phyloP scores from a whole-genome alignment of 441 rosid genomes.

The Aquilaria agallochum region DNA sequence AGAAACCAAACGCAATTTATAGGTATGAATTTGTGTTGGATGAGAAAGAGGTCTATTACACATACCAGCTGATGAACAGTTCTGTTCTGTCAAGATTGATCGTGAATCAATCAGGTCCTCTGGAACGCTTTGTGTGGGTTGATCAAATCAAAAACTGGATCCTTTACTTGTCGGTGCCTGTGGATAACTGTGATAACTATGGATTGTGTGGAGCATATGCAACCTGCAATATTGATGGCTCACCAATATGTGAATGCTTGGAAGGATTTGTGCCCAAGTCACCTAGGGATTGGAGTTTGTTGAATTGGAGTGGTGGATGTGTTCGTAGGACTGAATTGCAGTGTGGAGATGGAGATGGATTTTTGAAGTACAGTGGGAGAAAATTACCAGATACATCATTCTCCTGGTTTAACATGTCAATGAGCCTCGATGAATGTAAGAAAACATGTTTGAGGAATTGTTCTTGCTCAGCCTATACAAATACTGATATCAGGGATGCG shows the following conservation, averaged over 20 bases:
- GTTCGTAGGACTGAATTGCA: not conserved
- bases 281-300: not conserved
- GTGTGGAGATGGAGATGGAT: slow-evolving; percentile 11
- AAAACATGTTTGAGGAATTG: slow-evolving; percentile 12
- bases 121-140: not conserved
- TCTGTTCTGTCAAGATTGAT: not conserved
- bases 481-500: slow-evolving; percentile 9
- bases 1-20: not conserved
- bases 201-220: slow-evolving; percentile 3
- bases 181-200: not conserved
- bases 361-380: not conserved
- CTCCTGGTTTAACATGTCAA: slow-evolving; percentile 1
- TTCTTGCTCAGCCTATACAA: slow-evolving; percentile 12
- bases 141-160: slow-evolving; percentile 5
- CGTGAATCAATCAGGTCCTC: not conserved
- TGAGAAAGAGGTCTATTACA: not conserved
- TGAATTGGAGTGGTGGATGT: slow-evolving; percentile 1
- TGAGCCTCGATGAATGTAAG: slow-evolving; percentile 4
- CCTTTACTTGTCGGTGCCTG: not conserved
- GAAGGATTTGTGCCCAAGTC: slow-evolving; percentile 8
- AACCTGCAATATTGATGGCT: slow-evolving; percentile 5
- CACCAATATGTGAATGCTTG: slow-evolving; percentile 3
- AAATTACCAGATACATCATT: slow-evolving; percentile 7
- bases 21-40: not conserved
- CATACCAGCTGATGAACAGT: not conserved